These are phyloP conservation scores for Asterophora lycoperdoides DNA, from an alignment of 768 basidiomycete species.

Conservation along the genomic window DNA sequence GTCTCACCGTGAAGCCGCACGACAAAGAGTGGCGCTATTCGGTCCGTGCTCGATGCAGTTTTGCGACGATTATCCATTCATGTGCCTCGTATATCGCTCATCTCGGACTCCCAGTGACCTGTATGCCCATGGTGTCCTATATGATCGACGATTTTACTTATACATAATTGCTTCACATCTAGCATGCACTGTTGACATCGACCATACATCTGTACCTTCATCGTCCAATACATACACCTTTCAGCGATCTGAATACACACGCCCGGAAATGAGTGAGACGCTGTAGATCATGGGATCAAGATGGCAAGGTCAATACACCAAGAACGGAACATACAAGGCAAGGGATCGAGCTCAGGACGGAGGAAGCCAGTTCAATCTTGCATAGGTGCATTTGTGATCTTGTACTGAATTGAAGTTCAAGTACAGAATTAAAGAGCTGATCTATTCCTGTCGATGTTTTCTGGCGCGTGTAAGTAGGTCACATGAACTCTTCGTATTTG, in stretches of 20 bases:
- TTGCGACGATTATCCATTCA: not conserved
- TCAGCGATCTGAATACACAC: no score
- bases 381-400: no score
- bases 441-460: no score
- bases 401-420: no score
- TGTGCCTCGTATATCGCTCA: not conserved
- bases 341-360: not conserved
- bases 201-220: not conserved
- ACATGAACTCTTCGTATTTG: no score
- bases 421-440: no score
- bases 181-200: no score
- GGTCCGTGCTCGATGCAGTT: not conserved
- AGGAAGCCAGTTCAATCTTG: not conserved
- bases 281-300: not conserved
- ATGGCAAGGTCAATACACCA: not conserved
- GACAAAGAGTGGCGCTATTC: not conserved
- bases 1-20: not conserved
- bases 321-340: not conserved
- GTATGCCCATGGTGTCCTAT: not conserved
- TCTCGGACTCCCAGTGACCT: no score
- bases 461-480: no score
- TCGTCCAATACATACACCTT: no score
- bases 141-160: not conserved
- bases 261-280: no score
- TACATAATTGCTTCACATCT: no score